These are phyloP conservation scores for Lenwebbia sp. DNA, from an alignment of 345 rosid genomes.

Conservation along the genomic window DNA sequence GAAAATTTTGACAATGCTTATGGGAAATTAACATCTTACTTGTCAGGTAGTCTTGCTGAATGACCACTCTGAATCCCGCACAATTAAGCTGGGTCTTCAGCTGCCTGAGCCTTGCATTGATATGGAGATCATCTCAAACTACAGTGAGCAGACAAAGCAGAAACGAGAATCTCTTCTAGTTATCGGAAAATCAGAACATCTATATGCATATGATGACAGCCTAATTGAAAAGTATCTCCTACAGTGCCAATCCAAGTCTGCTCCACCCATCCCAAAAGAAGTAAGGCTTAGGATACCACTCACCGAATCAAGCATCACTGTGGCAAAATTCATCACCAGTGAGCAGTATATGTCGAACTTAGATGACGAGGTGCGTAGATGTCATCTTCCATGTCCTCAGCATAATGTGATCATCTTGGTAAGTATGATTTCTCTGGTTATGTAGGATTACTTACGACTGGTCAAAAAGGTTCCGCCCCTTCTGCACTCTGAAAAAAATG, in stretches of 20 bases:
- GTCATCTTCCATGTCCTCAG: background rate
- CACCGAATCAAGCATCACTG: conserved; percentile 54
- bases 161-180: conserved; percentile 45
- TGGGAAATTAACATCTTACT: background rate
- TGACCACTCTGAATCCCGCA: conserved; percentile 68
- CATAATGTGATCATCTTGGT: background rate
- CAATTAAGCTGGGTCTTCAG: conserved; percentile 61
- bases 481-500: conserved; percentile 40
- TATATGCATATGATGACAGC: conserved; percentile 65
- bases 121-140: conserved; percentile 59
- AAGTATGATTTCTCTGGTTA: background rate
- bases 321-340: conserved; percentile 43
- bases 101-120: conserved; percentile 66
- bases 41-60: conserved; percentile 33
- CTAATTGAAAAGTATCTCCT: conserved; percentile 76
- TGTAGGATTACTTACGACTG: conserved; percentile 50
- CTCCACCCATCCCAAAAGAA: conserved; percentile 79
- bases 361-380: conserved; percentile 48
- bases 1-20: background rate
- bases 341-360: conserved; percentile 24
- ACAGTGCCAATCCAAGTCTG: conserved; percentile 59
- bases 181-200: conserved; percentile 74
- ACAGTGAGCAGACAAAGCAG: conserved; percentile 45
- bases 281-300: conserved; percentile 49
- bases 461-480: conserved; percentile 44